Evolutionary conservation across 805 yeast species (phyloP).

Genomic region (Wickerhamomyces bisporus): DNA sequence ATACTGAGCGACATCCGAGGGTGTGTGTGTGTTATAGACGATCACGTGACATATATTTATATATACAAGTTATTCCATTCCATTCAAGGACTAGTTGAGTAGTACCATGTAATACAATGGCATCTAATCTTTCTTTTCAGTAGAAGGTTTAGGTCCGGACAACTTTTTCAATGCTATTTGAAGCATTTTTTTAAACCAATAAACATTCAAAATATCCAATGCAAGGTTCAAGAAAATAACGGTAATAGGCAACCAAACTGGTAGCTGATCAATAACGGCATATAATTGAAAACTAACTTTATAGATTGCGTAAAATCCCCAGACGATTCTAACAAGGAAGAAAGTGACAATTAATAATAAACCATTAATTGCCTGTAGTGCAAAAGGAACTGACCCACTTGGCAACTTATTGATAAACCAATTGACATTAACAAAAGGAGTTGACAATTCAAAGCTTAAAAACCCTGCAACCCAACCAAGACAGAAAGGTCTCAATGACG

Average conservation of each 20-base stretch:
- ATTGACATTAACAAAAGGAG: slow-evolving; percentile 91
- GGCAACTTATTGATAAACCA: slow-evolving; percentile 87
- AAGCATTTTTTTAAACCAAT: slow-evolving; percentile 90
- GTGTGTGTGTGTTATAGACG: too few species aligned
- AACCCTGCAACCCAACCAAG: slow-evolving; percentile 81
- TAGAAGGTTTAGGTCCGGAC: background rate
- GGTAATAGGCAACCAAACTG: slow-evolving; percentile 40
- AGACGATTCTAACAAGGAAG: slow-evolving; percentile 70
- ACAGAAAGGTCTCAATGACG: slow-evolving; percentile 66
- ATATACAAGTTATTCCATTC: too few species aligned
- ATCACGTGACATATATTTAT: too few species aligned
- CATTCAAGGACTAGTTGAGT: too few species aligned
- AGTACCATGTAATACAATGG: too few species aligned
- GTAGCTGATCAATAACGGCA: slow-evolving; percentile 38
- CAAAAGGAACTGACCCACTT: slow-evolving; percentile 52
- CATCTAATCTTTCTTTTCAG: slow-evolving; percentile 1
- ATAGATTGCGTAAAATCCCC: slow-evolving; percentile 79
- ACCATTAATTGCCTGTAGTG: slow-evolving; percentile 62
- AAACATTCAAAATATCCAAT: slow-evolving; percentile 63
- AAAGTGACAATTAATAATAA: slow-evolving; percentile 61
- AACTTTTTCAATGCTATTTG: slow-evolving; percentile 57
- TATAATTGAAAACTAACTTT: slow-evolving; percentile 44
- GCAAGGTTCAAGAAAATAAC: slow-evolving; percentile 55
- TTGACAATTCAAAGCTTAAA: slow-evolving; percentile 78
- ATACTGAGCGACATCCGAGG: too few species aligned